phyloP scores from a whole-genome alignment of 805 yeast species.

The Suhomyces tanzawaensis region DNA sequence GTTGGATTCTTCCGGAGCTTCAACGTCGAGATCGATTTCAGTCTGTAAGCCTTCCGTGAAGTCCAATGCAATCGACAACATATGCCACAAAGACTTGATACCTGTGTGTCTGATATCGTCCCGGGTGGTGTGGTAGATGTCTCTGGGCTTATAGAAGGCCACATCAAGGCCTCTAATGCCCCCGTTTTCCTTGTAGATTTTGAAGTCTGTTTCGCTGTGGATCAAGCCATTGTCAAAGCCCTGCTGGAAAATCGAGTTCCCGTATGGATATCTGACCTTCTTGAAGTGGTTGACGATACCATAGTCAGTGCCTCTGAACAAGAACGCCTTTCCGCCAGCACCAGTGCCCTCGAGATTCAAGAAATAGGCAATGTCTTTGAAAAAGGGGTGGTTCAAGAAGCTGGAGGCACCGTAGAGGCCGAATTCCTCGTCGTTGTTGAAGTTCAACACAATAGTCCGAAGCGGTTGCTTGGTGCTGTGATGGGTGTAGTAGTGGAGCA shows the following conservation, averaged over 20 bases:
- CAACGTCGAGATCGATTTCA: conserved; percentile 33
- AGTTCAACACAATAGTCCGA: conserved; percentile 75
- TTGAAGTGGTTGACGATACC: conserved; percentile 60
- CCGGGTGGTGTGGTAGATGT: conserved; percentile 73
- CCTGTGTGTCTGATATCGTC: conserved; percentile 68
- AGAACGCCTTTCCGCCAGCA: conserved; percentile 79
- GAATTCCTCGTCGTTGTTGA: conserved; percentile 88
- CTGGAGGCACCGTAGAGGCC: conserved; percentile 80
- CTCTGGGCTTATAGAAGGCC: conserved; percentile 84
- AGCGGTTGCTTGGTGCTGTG: conserved; percentile 49
- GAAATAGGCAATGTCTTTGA: conserved; percentile 56
- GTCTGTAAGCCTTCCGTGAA: conserved; percentile 44
- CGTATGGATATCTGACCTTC: conserved; percentile 67
- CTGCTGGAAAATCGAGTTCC: conserved; percentile 76
- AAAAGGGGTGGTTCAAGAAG: conserved; percentile 74
- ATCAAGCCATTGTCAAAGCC: conserved; percentile 75
- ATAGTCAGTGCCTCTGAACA: conserved; percentile 80
- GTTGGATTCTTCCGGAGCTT: conserved; percentile 3
- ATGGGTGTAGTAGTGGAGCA: conserved; percentile 48
- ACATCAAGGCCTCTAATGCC: conserved; percentile 78
- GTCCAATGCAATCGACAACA: conserved; percentile 72
- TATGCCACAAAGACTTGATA: conserved; percentile 76
- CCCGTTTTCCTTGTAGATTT: conserved; percentile 64
- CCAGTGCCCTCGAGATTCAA: conserved; percentile 92
- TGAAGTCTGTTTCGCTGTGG: conserved; percentile 82